Evolutionary conservation across 176 grass and related monocot species (phyloP), one percentile per base, ranked within the genome.

Genomic region (sorghum (Sorghum bicolor)): DNA sequence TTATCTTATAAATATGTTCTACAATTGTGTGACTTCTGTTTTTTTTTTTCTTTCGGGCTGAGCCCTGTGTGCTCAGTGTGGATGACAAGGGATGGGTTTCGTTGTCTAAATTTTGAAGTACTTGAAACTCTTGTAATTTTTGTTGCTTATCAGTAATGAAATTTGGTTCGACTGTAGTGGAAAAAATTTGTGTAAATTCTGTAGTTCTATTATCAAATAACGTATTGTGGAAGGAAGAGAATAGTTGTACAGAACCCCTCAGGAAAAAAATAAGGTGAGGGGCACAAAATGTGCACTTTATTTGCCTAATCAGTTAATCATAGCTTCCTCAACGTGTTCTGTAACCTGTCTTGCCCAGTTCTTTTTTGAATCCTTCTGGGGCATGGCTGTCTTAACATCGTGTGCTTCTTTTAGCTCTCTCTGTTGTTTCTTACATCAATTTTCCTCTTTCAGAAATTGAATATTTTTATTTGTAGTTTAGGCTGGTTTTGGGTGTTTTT

Each of bases 391-490:
- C n/a, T 29, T 82, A 61, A 19, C 44, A 60, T 19, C 71, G 4
- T 32, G 57, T 83, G 43, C 55, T 83, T 72, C 22, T 32, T 76
- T 67, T 32, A 75, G 57, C 55, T 10, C 1, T 61, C 57, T 26
- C 34, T 43, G 28, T 39, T 38, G 30, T 39, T 82, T 82, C 40
- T 34, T 72, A 3, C 33, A 55, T 73, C 19, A 2, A 20, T 71
- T 72, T 25, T 12, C 53, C 9, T 40, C 36, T 82, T 82, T 36
- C 72, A 34, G 71, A 31, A 20, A 39, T 52, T 78, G n/a, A 25
- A 70, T 22, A 64, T 77, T 77, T 22, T 57, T 77, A 37, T 26
- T 44, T 72, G 20, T 80, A 75, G n/a, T 45, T 80, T 67, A 69
- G 17, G 38, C 53, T 50, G 33, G 40, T 83, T 30, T 73, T 28